These are phyloP conservation scores for Hypholoma fasciculare DNA, from an alignment of 768 basidiomycete genomes.

Conservation along the genomic window DNA sequence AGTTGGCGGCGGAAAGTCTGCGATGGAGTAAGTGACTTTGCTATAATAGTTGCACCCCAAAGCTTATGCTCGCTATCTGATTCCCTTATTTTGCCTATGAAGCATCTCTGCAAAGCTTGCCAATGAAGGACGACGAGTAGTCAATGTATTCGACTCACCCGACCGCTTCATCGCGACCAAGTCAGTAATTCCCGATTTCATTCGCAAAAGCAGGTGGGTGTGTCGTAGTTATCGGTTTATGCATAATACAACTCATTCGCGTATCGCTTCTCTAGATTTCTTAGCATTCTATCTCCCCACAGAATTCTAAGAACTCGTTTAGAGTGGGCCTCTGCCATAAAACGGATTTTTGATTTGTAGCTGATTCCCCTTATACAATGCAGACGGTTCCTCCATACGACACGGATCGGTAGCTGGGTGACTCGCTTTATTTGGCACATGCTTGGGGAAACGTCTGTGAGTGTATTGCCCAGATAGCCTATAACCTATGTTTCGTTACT, in stretches of 20 bases:
- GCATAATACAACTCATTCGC: too few species aligned
- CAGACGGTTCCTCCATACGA: slow-evolving; percentile 60
- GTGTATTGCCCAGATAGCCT: slow-evolving; percentile 9
- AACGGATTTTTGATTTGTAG: not conserved
- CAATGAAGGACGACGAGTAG: slow-evolving; percentile 45
- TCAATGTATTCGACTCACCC: slow-evolving; percentile 49
- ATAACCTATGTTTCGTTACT: not conserved
- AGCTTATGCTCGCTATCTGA: not conserved
- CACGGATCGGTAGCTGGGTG: slow-evolving; percentile 53
- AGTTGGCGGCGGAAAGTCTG: slow-evolving; percentile 68
- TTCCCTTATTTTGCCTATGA: not conserved
- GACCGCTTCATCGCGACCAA: slow-evolving; percentile 52
- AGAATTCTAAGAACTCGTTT: slow-evolving; percentile 46
- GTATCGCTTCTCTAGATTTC: slow-evolving; percentile 32
- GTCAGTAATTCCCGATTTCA: slow-evolving; percentile 48
- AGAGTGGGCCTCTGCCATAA: slow-evolving; percentile 42
- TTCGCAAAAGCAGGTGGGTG: slow-evolving; percentile 59
- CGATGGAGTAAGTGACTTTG: slow-evolving; percentile 46
- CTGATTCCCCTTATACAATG: not conserved
- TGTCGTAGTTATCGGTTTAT: too few species aligned
- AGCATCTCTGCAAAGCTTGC: slow-evolving; percentile 53
- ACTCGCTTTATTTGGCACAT: slow-evolving; percentile 47
- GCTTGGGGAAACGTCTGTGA: slow-evolving; percentile 40
- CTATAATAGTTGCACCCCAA: too few species aligned
- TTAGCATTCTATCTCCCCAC: slow-evolving; percentile 49